A percentile compares a stretch with the other conserved stretches of the same genome.
Conservation (phyloP, 1,139 yeast species). For the Kodamaea alishanica region DNA sequence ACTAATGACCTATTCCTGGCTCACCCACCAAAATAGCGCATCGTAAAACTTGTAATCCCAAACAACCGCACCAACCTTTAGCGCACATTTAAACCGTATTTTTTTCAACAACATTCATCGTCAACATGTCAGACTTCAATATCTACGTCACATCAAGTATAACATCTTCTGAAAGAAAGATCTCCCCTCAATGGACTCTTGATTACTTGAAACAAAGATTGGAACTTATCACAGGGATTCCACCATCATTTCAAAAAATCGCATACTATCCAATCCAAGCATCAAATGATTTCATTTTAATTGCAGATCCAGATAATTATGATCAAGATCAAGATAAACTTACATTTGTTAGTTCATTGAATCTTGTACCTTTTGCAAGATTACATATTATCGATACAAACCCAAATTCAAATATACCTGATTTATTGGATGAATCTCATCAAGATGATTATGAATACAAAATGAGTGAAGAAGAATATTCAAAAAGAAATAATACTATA, state of each 20-base stretch:
- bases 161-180: constrained; percentile 67
- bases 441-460: constrained; percentile 45
- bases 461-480: constrained; percentile 67
- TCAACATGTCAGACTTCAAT: constrained; percentile 43
- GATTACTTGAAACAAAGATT: constrained; percentile 53
- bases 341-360: constrained; percentile 18
- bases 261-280: constrained; percentile 44
- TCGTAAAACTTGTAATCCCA: too few species aligned
- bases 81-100: not conserved
- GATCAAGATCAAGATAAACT: constrained; percentile 15
- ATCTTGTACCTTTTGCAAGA: constrained; percentile 37
- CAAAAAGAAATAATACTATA: constrained; percentile 56
- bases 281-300: constrained; percentile 30
- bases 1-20: too few species aligned
- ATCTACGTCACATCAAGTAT: constrained; percentile 61
- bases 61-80: too few species aligned
- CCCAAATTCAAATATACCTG: constrained; percentile 45
- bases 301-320: constrained; percentile 20
- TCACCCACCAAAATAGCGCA: too few species aligned
- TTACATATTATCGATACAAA: constrained; percentile 55
- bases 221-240: constrained; percentile 77
- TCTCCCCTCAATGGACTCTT: constrained; percentile 63
- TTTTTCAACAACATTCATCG: not conserved
- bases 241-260: constrained; percentile 55
- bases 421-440: constrained; percentile 34